Base-by-base conservation (phyloP, 2,329 filamentous ascomycete species). In the Pleomassaria siparia region DNA sequence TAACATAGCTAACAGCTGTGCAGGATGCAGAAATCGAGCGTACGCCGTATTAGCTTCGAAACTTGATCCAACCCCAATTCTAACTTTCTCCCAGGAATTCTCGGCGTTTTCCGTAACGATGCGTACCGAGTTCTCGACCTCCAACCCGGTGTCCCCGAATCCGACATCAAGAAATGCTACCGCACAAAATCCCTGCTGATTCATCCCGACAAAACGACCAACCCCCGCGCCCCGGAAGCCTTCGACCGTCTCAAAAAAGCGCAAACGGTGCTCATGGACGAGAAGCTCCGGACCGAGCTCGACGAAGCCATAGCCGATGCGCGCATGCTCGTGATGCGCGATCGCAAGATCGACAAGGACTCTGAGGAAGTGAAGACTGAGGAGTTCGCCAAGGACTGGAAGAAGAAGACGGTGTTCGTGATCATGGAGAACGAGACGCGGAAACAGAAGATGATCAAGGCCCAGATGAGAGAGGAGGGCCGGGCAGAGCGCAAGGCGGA, bases 141-240 rank as follows among this genome's bases (percentile, higher is more conserved):
- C 37, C 91, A 96, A 70, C 94, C 94, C 3, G 94, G 94, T 67
- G 90, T 97, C 16, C 85, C 94, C 46, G 92, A 97, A 62, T 91
- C 89, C 50, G 94, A 97, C 75, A 97, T 99, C 79, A 97, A 96
- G 75, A 78, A 86, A 60, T 83, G 83, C 58, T 99, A 97, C 76
- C 91, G 94, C 78, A 91, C 90, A 64, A 97, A 96, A 74, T 99
- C 94, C n/a, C 86, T 99, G 47, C 85, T 99, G 40, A 97, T 99
- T 76, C 94, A 99, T 77, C 94, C 94, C 6, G 94, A 99, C 78
- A 99, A 99, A 73, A 96, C 94, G 47, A 85, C 85, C 65, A 97
- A 99, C 67, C 87, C 90, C 0, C 82, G 80, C 40, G 94, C 94
- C 0, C 92, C 94, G 3, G 94, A 97, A 63, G 94, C 94, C 56